Percentiles rank a stretch among this genome's conserved stretches.
Conservation (phyloP, 257 asterid genomes). For the Dorcoceras hygrometricum region DNA sequence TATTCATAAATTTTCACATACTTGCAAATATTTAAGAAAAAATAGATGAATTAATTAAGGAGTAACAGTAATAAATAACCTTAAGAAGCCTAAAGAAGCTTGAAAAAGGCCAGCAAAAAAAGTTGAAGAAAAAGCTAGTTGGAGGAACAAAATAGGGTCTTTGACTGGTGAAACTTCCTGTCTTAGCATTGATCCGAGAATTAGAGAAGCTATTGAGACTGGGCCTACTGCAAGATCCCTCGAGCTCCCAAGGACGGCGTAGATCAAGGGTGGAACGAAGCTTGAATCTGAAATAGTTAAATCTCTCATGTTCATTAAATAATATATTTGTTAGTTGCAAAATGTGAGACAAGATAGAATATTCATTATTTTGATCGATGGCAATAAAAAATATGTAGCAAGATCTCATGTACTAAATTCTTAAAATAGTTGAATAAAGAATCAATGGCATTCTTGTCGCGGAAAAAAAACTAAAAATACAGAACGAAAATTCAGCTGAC, state of each 20-base stretch:
- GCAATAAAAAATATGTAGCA: no score
- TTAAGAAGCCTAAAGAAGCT: slow-evolving; percentile 69
- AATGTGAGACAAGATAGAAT: background rate
- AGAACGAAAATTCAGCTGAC: no score
- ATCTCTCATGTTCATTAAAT: no score
- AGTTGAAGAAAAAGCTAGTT: slow-evolving; percentile 73
- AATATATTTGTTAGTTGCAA: no score
- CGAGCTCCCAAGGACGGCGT: slow-evolving; percentile 90
- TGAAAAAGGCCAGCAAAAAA: slow-evolving; percentile 88
- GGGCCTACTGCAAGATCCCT: slow-evolving; percentile 91
- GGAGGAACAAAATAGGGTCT: slow-evolving; percentile 70
- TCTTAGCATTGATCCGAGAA: slow-evolving; percentile 77
- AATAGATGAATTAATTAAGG: no score
- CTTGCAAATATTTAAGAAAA: no score
- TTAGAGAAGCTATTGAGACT: slow-evolving; percentile 76
- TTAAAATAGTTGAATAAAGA: no score
- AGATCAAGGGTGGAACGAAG: slow-evolving; percentile 80
- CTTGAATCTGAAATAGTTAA: slow-evolving; percentile 58
- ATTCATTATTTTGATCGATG: background rate
- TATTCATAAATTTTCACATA: no score
- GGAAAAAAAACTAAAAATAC: no score
- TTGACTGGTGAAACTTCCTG: slow-evolving; percentile 58
- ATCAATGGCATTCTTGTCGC: no score
- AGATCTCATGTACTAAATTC: background rate
- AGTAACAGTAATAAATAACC: slow-evolving; percentile 34